Base-by-base conservation (phyloP, 306 rosid species). In the Oxytropis ochrocephala region DNA sequence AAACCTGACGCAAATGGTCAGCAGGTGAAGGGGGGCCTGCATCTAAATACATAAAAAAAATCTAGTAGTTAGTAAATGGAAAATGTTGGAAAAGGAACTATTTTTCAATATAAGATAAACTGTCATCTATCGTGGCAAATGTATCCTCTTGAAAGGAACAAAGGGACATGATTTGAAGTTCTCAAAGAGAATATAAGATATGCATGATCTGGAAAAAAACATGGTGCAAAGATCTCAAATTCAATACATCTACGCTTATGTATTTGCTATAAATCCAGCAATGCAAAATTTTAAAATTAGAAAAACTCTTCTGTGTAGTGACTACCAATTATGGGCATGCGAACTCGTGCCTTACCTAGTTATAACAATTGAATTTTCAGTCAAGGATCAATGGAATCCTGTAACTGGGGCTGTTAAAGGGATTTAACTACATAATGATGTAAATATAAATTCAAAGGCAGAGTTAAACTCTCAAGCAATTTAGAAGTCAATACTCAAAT, bases 11-110 rank as follows among this genome's bases (percentile, higher is more conserved):
- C 59, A 91, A 77, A 86, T 95, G 99, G 66, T 83, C 89, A 76
- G 97, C 93, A 62, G 99, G 97, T n/a, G 99, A 89, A 74, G 97
- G 81, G 27, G 99, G 97, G 0, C 93, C 96, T 14, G 97, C 99
- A 84, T 35, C 99, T 95, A 75, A 74, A 67, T 56, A 76, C 63
- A 81, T 6, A 14, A n/a, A 21, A 77, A n/a, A 50, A 74, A 50
- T 54, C 21, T 74, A 54, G 10, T 9, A 8, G 58, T 81, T 48
- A 38, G 67, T 77, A 16, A 65, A 32, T 24, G 18, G 16, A 13
- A 19, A 61, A 36, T 18, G 63, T 47, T n/a, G 19, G 66, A 63
- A 39, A 52, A 50, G 66, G 30, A 62, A 8, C 32, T 51, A 43
- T 6, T 43, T 32, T 42, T 43, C 11, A 48, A 66, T 3, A 61